phyloP scores from a whole-genome alignment of 139 green algal genomes.

The Auxenochlorella pyrenoidosa region DNA sequence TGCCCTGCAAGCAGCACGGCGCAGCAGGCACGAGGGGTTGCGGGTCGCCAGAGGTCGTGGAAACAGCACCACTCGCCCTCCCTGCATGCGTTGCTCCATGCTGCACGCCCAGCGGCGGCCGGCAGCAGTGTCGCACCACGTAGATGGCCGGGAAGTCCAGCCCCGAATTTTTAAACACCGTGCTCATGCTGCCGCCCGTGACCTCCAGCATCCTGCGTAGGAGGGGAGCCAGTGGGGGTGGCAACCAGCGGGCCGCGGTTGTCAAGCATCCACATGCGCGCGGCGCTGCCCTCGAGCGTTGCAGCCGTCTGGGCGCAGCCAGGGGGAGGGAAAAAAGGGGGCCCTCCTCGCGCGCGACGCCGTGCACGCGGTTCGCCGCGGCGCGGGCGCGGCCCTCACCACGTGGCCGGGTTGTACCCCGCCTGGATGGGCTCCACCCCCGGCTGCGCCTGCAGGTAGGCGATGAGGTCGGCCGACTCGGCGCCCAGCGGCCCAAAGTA shows the following conservation, averaged over 20 bases:
- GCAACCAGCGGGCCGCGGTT: no score
- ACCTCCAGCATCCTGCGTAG: conserved; percentile 55
- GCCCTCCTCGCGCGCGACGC: no score
- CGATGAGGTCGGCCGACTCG: conserved; percentile 65
- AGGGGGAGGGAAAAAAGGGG: no score
- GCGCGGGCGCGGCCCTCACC: conserved; percentile 28
- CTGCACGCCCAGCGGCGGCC: no score
- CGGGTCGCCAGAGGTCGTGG: no score
- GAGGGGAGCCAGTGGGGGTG: no score
- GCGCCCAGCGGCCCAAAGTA: conserved; percentile 88
- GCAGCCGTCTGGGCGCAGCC: no score
- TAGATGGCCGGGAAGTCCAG: conserved; percentile 59
- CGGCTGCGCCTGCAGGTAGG: conserved; percentile 65
- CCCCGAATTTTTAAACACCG: conserved; percentile 32
- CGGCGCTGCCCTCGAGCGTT: no score
- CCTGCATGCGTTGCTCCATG: no score
- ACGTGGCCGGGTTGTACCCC: conserved; percentile 63
- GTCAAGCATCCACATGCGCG: no score
- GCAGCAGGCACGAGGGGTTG: no score
- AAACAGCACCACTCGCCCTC: neutral
- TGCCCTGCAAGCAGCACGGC: conserved; percentile 33
- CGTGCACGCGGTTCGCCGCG: no score
- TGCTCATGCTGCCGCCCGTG: conserved; percentile 56
- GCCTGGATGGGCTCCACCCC: conserved; percentile 57
- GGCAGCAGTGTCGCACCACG: conserved; percentile 11